phyloP scores from a whole-genome alignment of 257 asterid species.

The Solanum dulcamara region DNA sequence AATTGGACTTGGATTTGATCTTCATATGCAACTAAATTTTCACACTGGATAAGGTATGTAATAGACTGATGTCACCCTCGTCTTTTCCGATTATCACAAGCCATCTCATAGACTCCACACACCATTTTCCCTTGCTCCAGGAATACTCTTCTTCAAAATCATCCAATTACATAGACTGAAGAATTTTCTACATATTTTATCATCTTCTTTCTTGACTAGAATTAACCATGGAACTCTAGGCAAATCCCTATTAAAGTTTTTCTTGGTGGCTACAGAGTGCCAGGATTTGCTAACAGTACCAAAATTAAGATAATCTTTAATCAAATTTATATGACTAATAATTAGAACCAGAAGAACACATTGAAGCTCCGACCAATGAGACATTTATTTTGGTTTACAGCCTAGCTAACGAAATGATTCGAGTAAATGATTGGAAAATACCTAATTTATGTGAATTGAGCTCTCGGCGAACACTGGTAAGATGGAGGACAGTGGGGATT shows the following conservation, averaged over 20 bases:
- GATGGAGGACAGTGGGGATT: too few relatives aligned
- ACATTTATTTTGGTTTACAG: background rate
- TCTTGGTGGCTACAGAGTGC: too few relatives aligned
- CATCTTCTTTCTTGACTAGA: background rate
- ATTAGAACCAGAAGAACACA: too few relatives aligned
- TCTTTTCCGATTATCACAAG: background rate
- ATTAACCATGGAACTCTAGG: background rate
- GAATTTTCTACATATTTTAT: background rate
- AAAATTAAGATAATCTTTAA: too few relatives aligned
- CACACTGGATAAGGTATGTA: background rate
- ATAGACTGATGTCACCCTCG: background rate
- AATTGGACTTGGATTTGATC: background rate
- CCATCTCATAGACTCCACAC: background rate
- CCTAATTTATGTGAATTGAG: too few relatives aligned
- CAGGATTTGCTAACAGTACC: too few relatives aligned
- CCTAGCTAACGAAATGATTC: too few relatives aligned
- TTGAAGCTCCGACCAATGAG: too few relatives aligned
- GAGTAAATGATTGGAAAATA: too few relatives aligned
- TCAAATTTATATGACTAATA: too few relatives aligned
- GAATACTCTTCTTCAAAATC: background rate
- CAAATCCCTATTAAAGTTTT: background rate
- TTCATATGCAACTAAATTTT: too few relatives aligned
- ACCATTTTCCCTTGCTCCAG: background rate
- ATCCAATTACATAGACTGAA: background rate
- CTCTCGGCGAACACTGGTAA: too few relatives aligned